Conservation (phyloP, 495 filamentous ascomycete genomes). For the Trypethelium eluteriae region DNA sequence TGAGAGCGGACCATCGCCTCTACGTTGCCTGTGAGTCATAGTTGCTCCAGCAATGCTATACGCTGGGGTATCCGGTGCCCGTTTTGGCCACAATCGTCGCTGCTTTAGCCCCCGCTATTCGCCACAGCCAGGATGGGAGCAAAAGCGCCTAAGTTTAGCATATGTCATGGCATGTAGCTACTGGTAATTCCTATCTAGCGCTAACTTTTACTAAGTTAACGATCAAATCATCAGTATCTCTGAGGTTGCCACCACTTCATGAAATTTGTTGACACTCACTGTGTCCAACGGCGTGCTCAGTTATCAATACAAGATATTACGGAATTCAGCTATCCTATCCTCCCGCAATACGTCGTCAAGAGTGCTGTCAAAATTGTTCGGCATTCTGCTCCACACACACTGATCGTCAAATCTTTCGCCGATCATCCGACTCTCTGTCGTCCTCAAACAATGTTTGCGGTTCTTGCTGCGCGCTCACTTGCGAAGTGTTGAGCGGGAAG, state of each 20-base stretch:
- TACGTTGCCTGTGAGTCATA: too few relatives aligned
- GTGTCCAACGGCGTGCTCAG: neutral
- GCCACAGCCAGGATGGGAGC: neutral
- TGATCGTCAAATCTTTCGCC: slow-evolving; percentile 6
- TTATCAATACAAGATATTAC: neutral
- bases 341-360: neutral
- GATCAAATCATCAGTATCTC: neutral
- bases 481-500: slow-evolving; percentile 9
- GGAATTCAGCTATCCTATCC: neutral
- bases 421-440: slow-evolving; percentile 8
- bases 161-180: neutral
- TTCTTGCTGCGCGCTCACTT: slow-evolving; percentile 8
- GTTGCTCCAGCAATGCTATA: neutral
- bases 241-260: neutral
- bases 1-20: too few relatives aligned
- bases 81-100: neutral
- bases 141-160: neutral
- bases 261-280: slow-evolving; percentile 2
- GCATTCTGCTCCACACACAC: slow-evolving; percentile 3
- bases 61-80: neutral
- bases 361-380: neutral
- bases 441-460: neutral
- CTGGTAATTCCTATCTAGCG: neutral
- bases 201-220: neutral
- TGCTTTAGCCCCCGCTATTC: neutral